phyloP scores from a whole-genome alignment of 768 basidiomycete genomes.

The Lepiota venenata region DNA sequence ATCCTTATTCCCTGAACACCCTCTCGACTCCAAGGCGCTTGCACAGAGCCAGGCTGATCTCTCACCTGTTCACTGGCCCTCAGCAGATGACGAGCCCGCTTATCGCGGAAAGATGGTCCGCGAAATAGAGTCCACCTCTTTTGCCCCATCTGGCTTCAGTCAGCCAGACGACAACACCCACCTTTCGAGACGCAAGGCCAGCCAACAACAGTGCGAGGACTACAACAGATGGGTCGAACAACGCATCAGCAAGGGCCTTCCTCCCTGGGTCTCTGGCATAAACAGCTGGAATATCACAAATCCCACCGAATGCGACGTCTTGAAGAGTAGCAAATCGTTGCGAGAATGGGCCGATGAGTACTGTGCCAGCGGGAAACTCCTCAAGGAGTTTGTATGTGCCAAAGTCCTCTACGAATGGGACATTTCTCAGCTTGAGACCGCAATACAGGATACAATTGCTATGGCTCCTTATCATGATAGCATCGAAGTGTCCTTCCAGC shows the following conservation, averaged over 20 bases:
- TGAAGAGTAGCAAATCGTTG: slow-evolving; percentile 58
- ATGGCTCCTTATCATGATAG: slow-evolving; percentile 42
- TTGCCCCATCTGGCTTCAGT: slow-evolving; percentile 10
- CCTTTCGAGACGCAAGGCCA: slow-evolving; percentile 33
- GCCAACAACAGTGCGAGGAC: slow-evolving; percentile 36
- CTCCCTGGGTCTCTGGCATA: slow-evolving; percentile 35
- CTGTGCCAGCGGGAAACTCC: slow-evolving; percentile 60
- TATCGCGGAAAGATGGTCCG: slow-evolving; percentile 61
- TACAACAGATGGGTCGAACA: slow-evolving; percentile 43
- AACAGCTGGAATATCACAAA: slow-evolving; percentile 9
- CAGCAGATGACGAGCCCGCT: slow-evolving; percentile 59
- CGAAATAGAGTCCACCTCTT: slow-evolving; percentile 40
- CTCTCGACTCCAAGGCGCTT: background rate
- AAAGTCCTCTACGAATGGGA: slow-evolving; percentile 60
- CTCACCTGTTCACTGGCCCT: slow-evolving; percentile 50
- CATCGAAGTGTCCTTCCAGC: slow-evolving; percentile 49
- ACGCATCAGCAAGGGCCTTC: slow-evolving; percentile 44
- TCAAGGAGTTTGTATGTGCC: slow-evolving; percentile 77
- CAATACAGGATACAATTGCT: slow-evolving; percentile 38
- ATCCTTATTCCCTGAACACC: background rate
- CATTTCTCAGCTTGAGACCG: slow-evolving; percentile 35
- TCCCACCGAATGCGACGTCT: slow-evolving; percentile 17
- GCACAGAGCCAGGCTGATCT: slow-evolving; percentile 17
- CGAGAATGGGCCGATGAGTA: slow-evolving; percentile 84
- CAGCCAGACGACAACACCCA: slow-evolving; percentile 3